Evolutionary conservation across 2,329 filamentous ascomycete species (phyloP).

Genomic region (Penicillium sp.): DNA sequence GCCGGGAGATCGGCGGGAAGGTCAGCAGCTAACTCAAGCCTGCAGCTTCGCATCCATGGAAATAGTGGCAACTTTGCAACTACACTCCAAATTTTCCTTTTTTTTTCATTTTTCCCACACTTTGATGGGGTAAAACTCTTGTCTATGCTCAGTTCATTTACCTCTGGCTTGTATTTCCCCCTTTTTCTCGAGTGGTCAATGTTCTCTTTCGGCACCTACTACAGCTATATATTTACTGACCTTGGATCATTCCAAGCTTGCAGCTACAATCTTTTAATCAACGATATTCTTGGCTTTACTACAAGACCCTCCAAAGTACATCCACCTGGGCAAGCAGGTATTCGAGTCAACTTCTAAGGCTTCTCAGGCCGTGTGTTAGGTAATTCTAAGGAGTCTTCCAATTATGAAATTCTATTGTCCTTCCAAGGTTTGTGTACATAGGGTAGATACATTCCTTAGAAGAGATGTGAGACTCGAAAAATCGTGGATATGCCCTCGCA

Average conservation of each 20-base stretch:
- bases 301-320: too few species aligned
- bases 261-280: too few species aligned
- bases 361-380: too few species aligned
- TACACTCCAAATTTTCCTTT: neutral
- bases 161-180: neutral
- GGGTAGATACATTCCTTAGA: too few species aligned
- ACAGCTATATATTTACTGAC: neutral
- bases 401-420: too few species aligned
- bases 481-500: neutral
- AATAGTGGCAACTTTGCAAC: neutral
- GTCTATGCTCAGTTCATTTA: neutral
- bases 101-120: neutral
- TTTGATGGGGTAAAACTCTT: neutral
- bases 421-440: too few species aligned
- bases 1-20: constrained; percentile 5
- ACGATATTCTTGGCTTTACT: too few species aligned
- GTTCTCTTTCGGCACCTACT: neutral
- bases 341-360: too few species aligned
- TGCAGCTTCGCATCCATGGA: neutral
- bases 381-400: too few species aligned
- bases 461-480: too few species aligned
- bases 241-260: too few species aligned
- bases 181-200: neutral
- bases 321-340: too few species aligned
- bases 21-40: neutral